phyloP scores from a whole-genome alignment of 495 filamentous ascomycete species.

The Hyaloscypha bicolor region DNA sequence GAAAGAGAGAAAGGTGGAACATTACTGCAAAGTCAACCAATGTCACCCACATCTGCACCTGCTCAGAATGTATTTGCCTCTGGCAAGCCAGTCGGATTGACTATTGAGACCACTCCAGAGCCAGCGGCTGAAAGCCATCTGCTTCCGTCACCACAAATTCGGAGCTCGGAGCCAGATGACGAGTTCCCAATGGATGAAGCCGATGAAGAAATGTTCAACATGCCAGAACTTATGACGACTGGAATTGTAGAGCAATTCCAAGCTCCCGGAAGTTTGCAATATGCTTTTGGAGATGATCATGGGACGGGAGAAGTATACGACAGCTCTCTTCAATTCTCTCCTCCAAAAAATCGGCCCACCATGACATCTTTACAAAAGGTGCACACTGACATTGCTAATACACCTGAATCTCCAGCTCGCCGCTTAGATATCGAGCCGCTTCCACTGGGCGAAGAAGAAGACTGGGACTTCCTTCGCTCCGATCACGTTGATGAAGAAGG shows the following conservation, averaged over 20 bases:
- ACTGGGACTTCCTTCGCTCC: constrained; percentile 21
- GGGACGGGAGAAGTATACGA: constrained; percentile 19
- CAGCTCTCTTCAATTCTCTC: constrained; percentile 27
- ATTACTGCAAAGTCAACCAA: not conserved
- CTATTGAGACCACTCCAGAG: not conserved
- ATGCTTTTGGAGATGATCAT: constrained; percentile 1
- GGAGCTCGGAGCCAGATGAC: constrained; percentile 25
- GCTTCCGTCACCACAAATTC: not conserved
- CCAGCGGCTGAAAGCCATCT: not conserved
- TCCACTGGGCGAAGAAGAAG: constrained; percentile 13
- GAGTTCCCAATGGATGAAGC: constrained; percentile 33
- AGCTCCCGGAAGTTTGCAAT: constrained; percentile 10
- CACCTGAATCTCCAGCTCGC: not conserved
- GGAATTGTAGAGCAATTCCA: constrained; percentile 9
- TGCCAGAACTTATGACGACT: constrained; percentile 11
- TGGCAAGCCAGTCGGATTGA: not conserved
- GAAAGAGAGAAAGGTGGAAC: not conserved
- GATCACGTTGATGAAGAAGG: not conserved
- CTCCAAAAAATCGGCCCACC: constrained; percentile 11
- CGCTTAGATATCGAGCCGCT: not conserved
- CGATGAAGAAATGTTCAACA: constrained; percentile 30
- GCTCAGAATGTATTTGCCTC: not conserved
- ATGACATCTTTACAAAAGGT: not conserved
- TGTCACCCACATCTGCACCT: not conserved
- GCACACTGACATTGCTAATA: constrained; percentile 7